These are phyloP conservation scores for Kickxella alabastrina DNA, from an alignment of 192 early-diverging fungal genomes.

Conservation along the genomic window DNA sequence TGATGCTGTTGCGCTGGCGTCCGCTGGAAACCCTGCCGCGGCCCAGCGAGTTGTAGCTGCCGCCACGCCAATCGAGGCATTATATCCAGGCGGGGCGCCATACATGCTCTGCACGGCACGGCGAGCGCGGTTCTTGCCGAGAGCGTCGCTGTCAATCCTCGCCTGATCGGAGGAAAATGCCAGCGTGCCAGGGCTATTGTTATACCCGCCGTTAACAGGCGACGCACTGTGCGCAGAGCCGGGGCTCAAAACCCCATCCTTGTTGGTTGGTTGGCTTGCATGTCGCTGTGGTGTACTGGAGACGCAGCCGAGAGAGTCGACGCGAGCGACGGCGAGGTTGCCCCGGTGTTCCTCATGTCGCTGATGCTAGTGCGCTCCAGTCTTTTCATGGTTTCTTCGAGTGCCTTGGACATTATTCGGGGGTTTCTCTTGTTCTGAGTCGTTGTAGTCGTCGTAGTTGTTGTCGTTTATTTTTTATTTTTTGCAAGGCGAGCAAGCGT, in stretches of 20 bases:
- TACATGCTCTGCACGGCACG: constrained; percentile 53
- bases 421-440: background rate
- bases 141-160: constrained; percentile 7
- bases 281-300: constrained; percentile 16
- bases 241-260: too few relatives aligned
- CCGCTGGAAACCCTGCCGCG: constrained; percentile 46
- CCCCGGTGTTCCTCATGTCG: constrained; percentile 15
- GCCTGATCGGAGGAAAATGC: constrained; percentile 3
- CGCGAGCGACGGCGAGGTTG: constrained; percentile 20
- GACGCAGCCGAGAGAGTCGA: constrained; percentile 32
- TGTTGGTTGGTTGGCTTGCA: constrained; percentile 1
- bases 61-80: constrained; percentile 50
- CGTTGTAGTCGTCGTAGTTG: background rate
- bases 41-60: constrained; percentile 36
- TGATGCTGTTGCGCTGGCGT: constrained; percentile 54
- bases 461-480: background rate
- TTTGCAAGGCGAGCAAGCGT: background rate
- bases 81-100: constrained; percentile 50
- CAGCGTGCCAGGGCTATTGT: too few relatives aligned
- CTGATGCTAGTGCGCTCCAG: constrained; percentile 42
- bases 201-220: too few relatives aligned
- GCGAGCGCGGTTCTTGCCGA: constrained; percentile 24
- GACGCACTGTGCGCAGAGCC: too few relatives aligned
- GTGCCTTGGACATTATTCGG: constrained; percentile 52
- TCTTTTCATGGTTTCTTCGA: constrained; percentile 47